These are phyloP conservation scores for Paecilomyces dactylethromorphus DNA, from an alignment of 2,329 filamentous ascomycete species.

Conservation along the genomic window DNA sequence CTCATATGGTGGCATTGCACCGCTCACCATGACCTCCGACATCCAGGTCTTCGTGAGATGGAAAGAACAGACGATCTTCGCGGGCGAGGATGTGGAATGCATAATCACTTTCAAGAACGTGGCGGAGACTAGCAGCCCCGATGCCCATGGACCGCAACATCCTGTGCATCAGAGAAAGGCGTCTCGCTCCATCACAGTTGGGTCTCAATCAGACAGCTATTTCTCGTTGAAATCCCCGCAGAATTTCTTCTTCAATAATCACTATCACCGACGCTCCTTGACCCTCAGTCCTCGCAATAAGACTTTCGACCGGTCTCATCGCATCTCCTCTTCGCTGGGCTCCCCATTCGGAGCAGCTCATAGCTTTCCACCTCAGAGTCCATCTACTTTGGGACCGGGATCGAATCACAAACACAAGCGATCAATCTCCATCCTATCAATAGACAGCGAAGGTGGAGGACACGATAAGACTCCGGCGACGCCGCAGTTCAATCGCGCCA, in stretches of 20 bases:
- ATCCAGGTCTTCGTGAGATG: conserved; percentile 94
- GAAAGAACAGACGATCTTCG: conserved; percentile 90
- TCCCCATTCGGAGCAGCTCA: conserved; percentile 31
- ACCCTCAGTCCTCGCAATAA: conserved; percentile 26
- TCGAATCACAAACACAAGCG: conserved; percentile 53
- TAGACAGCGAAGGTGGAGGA: conserved; percentile 48
- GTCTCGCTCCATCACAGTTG: conserved; percentile 28
- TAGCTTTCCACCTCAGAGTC: conserved; percentile 32
- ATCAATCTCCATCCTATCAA: conserved; percentile 76
- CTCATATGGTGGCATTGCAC: conserved; percentile 25
- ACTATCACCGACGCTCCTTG: conserved; percentile 28
- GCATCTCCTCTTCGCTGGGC: conserved; percentile 33
- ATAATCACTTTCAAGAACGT: conserved; percentile 95
- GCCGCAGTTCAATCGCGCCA: conserved; percentile 37
- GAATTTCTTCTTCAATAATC: conserved; percentile 27
- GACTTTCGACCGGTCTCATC: conserved; percentile 23
- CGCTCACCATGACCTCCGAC: conserved; percentile 53
- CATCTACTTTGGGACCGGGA: conserved; percentile 24
- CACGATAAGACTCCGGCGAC: conserved; percentile 23
- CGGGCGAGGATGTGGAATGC: conserved; percentile 92
- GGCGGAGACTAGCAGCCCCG: conserved; percentile 37
- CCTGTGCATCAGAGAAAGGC: conserved; percentile 28
- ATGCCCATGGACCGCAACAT: conserved; percentile 21
- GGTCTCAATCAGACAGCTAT: conserved; percentile 28
- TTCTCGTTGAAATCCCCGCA: conserved; percentile 33